Conservation (phyloP, 2,329 filamentous ascomycete genomes). For the Aciculosporium take region DNA sequence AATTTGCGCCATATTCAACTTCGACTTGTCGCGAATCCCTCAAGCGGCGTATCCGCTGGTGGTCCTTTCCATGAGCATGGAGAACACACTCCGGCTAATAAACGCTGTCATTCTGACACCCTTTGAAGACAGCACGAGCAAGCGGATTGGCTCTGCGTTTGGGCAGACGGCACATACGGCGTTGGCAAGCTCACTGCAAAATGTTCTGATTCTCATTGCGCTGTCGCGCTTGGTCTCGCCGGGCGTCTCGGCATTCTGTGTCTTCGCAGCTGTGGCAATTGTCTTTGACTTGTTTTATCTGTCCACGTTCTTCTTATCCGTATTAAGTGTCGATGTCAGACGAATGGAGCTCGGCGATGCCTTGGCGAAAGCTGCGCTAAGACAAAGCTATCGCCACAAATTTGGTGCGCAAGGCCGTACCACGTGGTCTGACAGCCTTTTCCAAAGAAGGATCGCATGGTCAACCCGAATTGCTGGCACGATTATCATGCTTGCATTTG, state of each 20-base stretch:
- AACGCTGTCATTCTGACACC: constrained; percentile 63
- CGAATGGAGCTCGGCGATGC: constrained; percentile 64
- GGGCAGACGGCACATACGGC: constrained; percentile 59
- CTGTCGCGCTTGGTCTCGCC: constrained; percentile 55
- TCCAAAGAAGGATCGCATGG: constrained; percentile 49
- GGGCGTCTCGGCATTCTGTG: constrained; percentile 61
- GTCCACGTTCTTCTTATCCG: constrained; percentile 65
- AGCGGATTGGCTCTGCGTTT: constrained; percentile 58
- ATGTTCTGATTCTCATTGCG: constrained; percentile 49
- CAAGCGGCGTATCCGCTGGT: constrained; percentile 62
- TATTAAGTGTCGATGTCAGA: constrained; percentile 65
- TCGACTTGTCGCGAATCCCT: constrained; percentile 63
- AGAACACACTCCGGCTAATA: constrained; percentile 66
- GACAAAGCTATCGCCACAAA: constrained; percentile 19
- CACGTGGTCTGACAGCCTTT: constrained; percentile 44
- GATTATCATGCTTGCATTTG: constrained; percentile 56
- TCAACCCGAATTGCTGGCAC: constrained; percentile 65
- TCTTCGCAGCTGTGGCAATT: constrained; percentile 60
- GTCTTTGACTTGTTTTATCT: constrained; percentile 67
- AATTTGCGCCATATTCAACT: constrained; percentile 58
- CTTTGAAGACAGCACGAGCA: constrained; percentile 51
- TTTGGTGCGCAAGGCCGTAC: constrained; percentile 12
- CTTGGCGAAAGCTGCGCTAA: constrained; percentile 40
- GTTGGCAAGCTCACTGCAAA: constrained; percentile 52
- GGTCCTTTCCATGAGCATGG: constrained; percentile 61